Evolutionary conservation across 192 early-diverging fungal species (phyloP), one percentile per base, ranked within the genome.

Genomic region (Umbelopsis ramanniana): DNA sequence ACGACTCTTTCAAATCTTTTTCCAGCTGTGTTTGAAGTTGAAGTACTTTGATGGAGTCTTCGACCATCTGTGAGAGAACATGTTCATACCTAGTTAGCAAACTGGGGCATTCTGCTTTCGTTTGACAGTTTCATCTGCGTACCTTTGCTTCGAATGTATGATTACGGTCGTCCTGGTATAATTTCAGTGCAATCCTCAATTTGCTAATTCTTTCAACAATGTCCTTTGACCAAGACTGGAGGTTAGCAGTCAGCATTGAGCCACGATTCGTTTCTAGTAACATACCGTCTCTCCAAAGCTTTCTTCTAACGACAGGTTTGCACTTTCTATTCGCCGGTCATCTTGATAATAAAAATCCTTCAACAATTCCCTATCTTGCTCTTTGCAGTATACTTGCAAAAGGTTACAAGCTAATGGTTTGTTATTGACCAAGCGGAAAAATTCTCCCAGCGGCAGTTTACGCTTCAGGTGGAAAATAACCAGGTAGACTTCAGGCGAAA

Each of bases 331-430:
- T 47, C 81, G 68, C 63, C 92, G 84, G 84, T 99, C 98, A 74
- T 97, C 94, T 77, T 99, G 96, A 73, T 93, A 98, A 81, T 99
- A 99, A 73, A 96, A 99, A 75, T 98, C 93, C 52, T 90, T 89
- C 52, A 99, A 85, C 0, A 97, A 76, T 17, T 92, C 88, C 24
- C 85, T 77, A 46, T 92, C 89, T 72, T 92, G 90, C 35, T 93
- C 81, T 24, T 86, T 86, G 82, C 90, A 89, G 77, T 97, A 98
- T 14, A 87, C 84, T 76, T 97, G 94, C 22, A 99, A 83, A 11
- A 98, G 75, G n/a, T 83, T 87, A 66, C 89, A 88, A 11, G 97
- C 97, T n/a, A 93, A 76, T 0, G 91, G 93, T 55, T 93, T 91
- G 29, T 89, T 88, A 52, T 91, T 87, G 22, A 98, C 85, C 17